These are phyloP conservation scores for Podaxis sp. DNA, from an alignment of 768 basidiomycete genomes.

Conservation along the genomic window DNA sequence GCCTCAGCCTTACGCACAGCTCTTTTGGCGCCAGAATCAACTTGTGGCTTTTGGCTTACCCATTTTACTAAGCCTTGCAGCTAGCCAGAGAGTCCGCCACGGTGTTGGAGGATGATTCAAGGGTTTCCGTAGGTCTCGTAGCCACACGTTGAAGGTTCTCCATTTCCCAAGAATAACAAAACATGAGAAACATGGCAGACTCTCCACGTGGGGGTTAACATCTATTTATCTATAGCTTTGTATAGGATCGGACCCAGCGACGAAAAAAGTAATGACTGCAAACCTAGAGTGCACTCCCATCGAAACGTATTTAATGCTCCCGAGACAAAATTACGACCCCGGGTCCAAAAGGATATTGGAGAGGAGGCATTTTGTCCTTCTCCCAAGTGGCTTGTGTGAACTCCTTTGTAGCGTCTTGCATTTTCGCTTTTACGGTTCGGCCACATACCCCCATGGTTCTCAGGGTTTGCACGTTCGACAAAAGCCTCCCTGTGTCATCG, in stretches of 20 bases:
- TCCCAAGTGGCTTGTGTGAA: not conserved
- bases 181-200: constrained; percentile 2
- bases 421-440: not conserved
- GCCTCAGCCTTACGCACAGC: not conserved
- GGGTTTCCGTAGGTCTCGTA: not conserved
- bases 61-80: not conserved
- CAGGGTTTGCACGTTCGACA: not conserved
- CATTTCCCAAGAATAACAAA: constrained; percentile 13
- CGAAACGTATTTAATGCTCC: constrained; percentile 1
- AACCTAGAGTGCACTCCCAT: not conserved
- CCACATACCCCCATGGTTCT: not conserved
- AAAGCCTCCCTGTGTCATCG: not conserved
- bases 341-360: not conserved
- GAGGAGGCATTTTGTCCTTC: not conserved
- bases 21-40: not conserved
- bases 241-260: not conserved
- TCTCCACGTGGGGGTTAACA: constrained; percentile 12
- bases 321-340: constrained; percentile 3
- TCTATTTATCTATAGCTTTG: constrained; percentile 11
- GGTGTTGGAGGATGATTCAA: not conserved
- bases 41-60: not conserved
- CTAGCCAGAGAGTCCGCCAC: not conserved
- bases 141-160: not conserved
- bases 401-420: not conserved
- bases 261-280: not conserved